Evolutionary conservation across 495 filamentous ascomycete genomes (phyloP).

Genomic region (Penicillium soppii): DNA sequence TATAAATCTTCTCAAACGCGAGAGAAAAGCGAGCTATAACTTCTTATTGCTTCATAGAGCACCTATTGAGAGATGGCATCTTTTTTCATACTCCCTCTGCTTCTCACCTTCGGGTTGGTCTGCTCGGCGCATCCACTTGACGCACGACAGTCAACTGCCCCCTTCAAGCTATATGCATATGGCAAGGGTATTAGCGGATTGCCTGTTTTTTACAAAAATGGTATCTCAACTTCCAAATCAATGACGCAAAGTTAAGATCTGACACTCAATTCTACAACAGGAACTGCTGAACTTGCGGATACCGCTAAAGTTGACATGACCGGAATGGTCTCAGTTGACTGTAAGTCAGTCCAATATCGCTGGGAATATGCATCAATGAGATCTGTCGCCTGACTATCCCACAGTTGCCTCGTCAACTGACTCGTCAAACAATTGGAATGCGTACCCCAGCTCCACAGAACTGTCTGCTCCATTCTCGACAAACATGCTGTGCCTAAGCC

Average conservation of each 20-base stretch:
- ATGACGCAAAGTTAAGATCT: not conserved
- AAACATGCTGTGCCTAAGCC: slow-evolving; percentile 7
- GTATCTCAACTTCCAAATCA: slow-evolving; percentile 9
- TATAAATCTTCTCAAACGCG: slow-evolving; percentile 1
- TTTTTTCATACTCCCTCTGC: not conserved
- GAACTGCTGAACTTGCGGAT: slow-evolving; percentile 10
- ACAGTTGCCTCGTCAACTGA: slow-evolving; percentile 1
- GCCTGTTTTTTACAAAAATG: slow-evolving; percentile 32
- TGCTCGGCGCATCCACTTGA: slow-evolving; percentile 10
- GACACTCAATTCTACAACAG: slow-evolving; percentile 3
- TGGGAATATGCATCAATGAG: not conserved
- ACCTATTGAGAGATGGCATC: not conserved
- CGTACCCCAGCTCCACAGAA: slow-evolving; percentile 2
- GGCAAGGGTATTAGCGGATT: slow-evolving; percentile 33
- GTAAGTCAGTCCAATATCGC: slow-evolving; percentile 4
- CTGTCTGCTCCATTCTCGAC: not conserved
- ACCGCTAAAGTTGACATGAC: slow-evolving; percentile 2
- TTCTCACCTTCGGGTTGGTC: not conserved
- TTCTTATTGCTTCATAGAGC: not conserved
- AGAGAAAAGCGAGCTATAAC: no score
- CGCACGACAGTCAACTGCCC: not conserved
- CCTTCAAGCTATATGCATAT: slow-evolving; percentile 36
- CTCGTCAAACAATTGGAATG: slow-evolving; percentile 10
- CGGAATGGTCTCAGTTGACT: slow-evolving; percentile 6
- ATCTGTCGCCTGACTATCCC: not conserved